Conservation (phyloP, 2,329 filamentous ascomycete genomes). For the Verticillium albo-atrum region DNA sequence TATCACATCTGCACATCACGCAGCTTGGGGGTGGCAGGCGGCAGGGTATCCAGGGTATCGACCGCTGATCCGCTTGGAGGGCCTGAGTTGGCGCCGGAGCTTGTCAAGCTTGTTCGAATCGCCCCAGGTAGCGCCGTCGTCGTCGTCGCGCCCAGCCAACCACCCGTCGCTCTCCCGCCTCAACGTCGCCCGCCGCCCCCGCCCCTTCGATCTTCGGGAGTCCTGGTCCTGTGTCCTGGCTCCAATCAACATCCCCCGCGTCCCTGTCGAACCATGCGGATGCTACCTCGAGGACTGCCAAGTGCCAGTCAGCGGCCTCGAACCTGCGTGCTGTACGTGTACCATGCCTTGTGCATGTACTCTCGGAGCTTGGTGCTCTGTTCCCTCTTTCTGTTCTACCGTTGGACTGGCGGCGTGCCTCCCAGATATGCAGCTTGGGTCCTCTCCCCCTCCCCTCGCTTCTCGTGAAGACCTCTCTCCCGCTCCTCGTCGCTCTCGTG, state of each 20-base stretch:
- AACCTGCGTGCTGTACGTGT: not conserved
- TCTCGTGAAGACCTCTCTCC: conserved; percentile 16
- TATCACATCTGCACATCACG: conserved; percentile 22
- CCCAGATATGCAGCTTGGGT: conserved; percentile 1
- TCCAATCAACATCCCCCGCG: not conserved
- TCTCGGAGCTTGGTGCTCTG: not conserved
- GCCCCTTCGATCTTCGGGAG: not conserved
- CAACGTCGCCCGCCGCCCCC: not conserved
- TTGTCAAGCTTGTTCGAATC: not conserved
- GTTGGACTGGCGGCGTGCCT: not conserved
- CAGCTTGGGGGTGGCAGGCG: conserved; percentile 13
- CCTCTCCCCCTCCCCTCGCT: not conserved
- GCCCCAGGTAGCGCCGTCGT: conserved; percentile 18
- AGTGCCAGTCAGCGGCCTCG: not conserved
- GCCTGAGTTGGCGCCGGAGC: conserved; percentile 8
- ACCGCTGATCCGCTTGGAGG: not conserved
- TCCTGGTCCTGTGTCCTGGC: not conserved
- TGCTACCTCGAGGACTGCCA: not conserved
- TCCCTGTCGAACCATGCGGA: not conserved
- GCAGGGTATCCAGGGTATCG: conserved; percentile 17
- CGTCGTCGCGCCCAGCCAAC: conserved; percentile 20
- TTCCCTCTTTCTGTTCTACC: not conserved
- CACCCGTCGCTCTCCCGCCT: not conserved
- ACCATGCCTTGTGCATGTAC: not conserved
- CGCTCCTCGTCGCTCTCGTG: conserved; percentile 17